phyloP scores from a whole-genome alignment of 371 early-diverging fungal genomes.

The Fennellomyces sp. region DNA sequence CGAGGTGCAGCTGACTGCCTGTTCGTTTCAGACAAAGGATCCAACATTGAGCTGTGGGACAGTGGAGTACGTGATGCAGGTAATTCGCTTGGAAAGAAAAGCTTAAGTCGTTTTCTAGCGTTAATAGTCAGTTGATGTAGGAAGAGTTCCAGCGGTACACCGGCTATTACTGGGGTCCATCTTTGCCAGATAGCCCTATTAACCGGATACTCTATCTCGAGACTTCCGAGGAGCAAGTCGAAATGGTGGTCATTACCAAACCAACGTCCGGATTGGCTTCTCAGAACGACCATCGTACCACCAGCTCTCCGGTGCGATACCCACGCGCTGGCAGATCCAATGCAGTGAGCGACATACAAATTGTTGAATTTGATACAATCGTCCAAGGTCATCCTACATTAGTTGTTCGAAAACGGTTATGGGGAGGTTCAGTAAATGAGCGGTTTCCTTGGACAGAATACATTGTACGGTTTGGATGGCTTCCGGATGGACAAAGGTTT shows the following conservation, averaged over 20 bases:
- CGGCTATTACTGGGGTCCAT: constrained; percentile 70
- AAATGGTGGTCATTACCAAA: constrained; percentile 54
- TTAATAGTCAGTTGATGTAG: too few species aligned
- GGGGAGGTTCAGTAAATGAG: constrained; percentile 38
- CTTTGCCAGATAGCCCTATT: neutral
- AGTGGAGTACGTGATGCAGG: constrained; percentile 79
- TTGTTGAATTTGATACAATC: constrained; percentile 57
- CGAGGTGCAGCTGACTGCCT: constrained; percentile 69
- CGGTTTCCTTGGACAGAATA: constrained; percentile 81
- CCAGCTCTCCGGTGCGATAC: constrained; percentile 42
- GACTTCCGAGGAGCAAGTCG: constrained; percentile 67
- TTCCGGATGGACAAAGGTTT: constrained; percentile 66
- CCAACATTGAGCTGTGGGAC: constrained; percentile 59
- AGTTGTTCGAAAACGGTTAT: constrained; percentile 53
- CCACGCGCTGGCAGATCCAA: constrained; percentile 70
- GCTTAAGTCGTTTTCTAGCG: too few species aligned
- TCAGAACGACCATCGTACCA: neutral
- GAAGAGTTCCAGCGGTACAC: constrained; percentile 79
- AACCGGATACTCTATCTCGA: constrained; percentile 67
- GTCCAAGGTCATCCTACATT: neutral
- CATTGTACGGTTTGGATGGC: constrained; percentile 78
- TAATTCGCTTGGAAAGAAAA: constrained; percentile 9
- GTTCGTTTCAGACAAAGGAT: constrained; percentile 36
- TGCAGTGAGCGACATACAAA: constrained; percentile 57
- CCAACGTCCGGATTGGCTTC: constrained; percentile 10